Evolutionary conservation across 192 early-diverging fungal genomes (phyloP), one percentile per base, ranked within the genome.

Genomic region (Mortierella alpina): DNA sequence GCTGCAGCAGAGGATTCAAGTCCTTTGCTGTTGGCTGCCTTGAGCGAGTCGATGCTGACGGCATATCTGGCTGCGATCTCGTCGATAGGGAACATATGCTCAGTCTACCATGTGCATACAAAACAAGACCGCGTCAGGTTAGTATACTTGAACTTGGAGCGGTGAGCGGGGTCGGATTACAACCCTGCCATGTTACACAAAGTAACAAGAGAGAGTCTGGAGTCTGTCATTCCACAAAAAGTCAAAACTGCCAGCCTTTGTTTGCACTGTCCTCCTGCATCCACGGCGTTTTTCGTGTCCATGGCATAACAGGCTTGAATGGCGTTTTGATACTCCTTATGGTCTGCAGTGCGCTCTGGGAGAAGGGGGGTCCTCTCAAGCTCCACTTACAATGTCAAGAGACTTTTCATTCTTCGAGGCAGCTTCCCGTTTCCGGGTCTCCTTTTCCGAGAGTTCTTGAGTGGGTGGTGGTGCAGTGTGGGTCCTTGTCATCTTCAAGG

Each of bases 21-120:
- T 10, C 97, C 97, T 44, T 76, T 57, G 10, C 94, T 96, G 48
- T 90, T 82, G 40, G 85, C 77, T 0, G 96, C 88, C 68, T 92
- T 94, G 13, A 56, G 75, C 12, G 78, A 45, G 75, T 94, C 85
- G 69, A 94, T 82, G 41, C 63, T 47, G 31, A 84, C 80, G 1
- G 61, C 59, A 49, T 83, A 82, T 52, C 71, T 82, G 5, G 71
- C 71, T 12, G 88, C 85, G 50, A 85, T 73, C 56, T 86, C 81
- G 48, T 86, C 84, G 48, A 75, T 53, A 0, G 71, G 69, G 23
- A 85, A 71, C 31, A 89, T 44, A 74, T 89, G 88, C 59, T 89
- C 88, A 44, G 85, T 83, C 86, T 89, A 80, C 56, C 41, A 3
- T 54, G 41, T 45, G 20, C 18, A 52, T 20, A 52, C 22, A 64